Evolutionary conservation across 768 basidiomycete genomes (phyloP), one percentile per base, ranked within the genome.

Genomic region (Trichaptum fuscoviolaceum): DNA sequence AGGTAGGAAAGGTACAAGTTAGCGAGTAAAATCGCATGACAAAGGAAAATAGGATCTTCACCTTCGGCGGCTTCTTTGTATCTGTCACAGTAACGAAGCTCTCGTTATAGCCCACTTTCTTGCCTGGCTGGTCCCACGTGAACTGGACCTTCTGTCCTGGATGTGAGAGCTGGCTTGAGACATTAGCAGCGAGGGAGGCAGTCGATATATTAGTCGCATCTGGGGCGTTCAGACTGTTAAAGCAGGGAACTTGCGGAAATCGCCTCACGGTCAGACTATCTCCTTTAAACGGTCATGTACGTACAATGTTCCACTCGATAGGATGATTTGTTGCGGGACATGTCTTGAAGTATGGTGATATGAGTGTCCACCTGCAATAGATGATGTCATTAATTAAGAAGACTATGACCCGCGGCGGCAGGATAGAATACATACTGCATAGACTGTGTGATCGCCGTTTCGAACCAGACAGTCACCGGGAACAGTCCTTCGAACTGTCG

Each of bases 401-500:
- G 30, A 30, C 30, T 30, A 2, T 8, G 30, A 30, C 4, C 30
- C 2, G 30, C 30, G 30, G 8, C 30, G 42, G 42, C 5, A 52
- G 20, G 20, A 52, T 6, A 12, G 3, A 12, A 52, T 12, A 52
- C 42, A 20, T 52, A 52, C 42, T 82, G 80, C 85, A 85, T 86
- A 8, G 81, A 76, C 71, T 88, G 87, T 1, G 87, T 84, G 70
- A 88, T 84, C 35, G 83, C 84, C 0, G 83, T 77, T 62, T 82
- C 79, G 72, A 87, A 87, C 77, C 78, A 84, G 57, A 75, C 81
- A 5, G 85, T 83, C 83, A 87, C 84, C 0, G 86, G 86, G 77
- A 85, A 85, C n/a, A 83, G 71, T 0, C 86, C 87, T 63, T 84
- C 79, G 61, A 87, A 81, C 74, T 89, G 87, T 5, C 88, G 73